These are phyloP conservation scores for Exophiala sp. DNA, from an alignment of 2,329 filamentous ascomycete genomes.

Conservation along the genomic window DNA sequence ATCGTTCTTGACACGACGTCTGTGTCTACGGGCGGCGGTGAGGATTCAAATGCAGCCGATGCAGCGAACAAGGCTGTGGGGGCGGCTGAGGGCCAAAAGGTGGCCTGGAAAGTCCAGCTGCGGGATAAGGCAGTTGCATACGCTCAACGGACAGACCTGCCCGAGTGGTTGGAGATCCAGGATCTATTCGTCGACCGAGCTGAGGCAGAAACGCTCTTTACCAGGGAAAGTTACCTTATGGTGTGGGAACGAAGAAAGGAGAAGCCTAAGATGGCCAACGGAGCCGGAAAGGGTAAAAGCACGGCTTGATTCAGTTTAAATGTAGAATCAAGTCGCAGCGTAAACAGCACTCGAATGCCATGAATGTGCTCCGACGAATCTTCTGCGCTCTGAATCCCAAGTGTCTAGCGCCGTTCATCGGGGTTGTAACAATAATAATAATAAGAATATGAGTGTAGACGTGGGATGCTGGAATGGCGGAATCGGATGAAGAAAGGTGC, in stretches of 20 bases:
- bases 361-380: too few species aligned
- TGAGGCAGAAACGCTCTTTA: conserved; percentile 80
- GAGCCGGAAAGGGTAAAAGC: conserved; percentile 36
- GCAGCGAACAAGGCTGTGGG: conserved; percentile 58
- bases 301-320: too few species aligned
- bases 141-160: conserved; percentile 41
- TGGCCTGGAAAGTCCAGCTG: conserved; percentile 92
- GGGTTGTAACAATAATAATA: too few species aligned
- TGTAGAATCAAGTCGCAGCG: too few species aligned
- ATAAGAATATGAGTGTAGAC: too few species aligned
- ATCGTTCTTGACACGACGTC: conserved; percentile 55
- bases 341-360: too few species aligned
- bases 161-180: conserved; percentile 89
- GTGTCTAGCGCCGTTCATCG: too few species aligned
- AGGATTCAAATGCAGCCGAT: conserved; percentile 37
- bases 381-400: too few species aligned
- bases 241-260: conserved; percentile 82
- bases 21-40: conserved; percentile 54
- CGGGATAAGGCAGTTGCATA: conserved; percentile 56
- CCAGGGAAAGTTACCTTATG: conserved; percentile 91
- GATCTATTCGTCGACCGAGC: conserved; percentile 89
- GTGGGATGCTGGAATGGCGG: too few species aligned
- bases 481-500: too few species aligned
- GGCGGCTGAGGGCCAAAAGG: conserved; percentile 83
- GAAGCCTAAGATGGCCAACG: conserved; percentile 34